Evolutionary conservation across 2,329 filamentous ascomycete genomes (phyloP).

Genomic region (Pyricularia grisea): DNA sequence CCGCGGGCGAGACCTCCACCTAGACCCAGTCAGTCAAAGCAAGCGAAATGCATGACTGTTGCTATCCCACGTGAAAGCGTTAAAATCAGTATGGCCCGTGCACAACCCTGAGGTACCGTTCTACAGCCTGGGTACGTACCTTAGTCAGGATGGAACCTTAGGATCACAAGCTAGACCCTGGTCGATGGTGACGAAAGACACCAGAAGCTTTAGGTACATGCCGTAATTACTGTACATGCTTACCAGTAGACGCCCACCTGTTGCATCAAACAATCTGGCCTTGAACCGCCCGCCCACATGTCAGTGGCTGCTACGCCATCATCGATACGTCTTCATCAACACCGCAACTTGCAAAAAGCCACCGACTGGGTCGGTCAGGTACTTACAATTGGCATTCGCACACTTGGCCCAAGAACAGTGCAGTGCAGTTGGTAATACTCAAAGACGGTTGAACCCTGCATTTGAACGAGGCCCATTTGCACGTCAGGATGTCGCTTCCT

Average conservation of each 20-base stretch:
- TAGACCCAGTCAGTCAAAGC: no score
- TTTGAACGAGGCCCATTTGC: background rate
- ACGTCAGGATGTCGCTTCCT: conserved; percentile 40
- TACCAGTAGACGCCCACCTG: background rate
- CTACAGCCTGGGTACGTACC: background rate
- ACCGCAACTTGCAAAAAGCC: background rate
- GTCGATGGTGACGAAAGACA: background rate
- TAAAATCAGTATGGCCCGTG: background rate
- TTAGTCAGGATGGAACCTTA: background rate
- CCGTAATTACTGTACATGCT: background rate
- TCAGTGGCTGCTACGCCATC: background rate
- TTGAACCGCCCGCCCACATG: conserved; percentile 1
- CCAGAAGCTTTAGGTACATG: background rate
- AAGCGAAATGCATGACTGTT: background rate
- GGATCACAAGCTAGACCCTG: conserved; percentile 3
- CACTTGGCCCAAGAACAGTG: background rate
- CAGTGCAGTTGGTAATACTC: background rate
- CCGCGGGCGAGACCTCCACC: background rate
- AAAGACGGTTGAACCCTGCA: background rate
- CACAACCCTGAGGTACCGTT: background rate
- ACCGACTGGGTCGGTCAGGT: background rate
- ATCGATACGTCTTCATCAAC: background rate
- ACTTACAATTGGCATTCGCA: background rate
- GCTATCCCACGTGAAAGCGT: conserved; percentile 1
- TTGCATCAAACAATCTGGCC: background rate